Conservation (phyloP, 2,329 filamentous ascomycete genomes). For the Lachnellula occidentalis region DNA sequence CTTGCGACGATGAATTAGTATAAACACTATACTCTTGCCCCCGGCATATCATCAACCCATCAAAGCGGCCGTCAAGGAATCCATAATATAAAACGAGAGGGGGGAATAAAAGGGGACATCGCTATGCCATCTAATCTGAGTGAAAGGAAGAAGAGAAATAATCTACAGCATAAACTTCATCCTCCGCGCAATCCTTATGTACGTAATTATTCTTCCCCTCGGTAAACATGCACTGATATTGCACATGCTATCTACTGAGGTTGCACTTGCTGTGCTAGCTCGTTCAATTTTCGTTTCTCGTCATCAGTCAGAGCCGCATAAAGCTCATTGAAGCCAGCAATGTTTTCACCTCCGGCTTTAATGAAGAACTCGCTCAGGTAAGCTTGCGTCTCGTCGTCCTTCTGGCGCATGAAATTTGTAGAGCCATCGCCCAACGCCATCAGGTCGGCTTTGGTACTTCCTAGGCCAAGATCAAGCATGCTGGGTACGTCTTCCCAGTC, state of each 20-base stretch:
- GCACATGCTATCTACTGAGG: neutral
- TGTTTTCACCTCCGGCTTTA: slow-evolving; percentile 29
- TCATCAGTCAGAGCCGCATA: slow-evolving; percentile 33
- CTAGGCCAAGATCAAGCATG: slow-evolving; percentile 69
- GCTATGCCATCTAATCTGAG: neutral
- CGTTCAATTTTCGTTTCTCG: slow-evolving; percentile 43
- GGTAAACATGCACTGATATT: neutral
- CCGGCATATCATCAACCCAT: neutral
- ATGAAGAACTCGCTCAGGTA: slow-evolving; percentile 82
- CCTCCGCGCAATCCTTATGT: neutral
- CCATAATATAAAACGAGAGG: neutral
- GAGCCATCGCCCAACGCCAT: slow-evolving; percentile 68
- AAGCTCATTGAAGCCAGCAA: slow-evolving; percentile 34
- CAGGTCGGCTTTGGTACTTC: slow-evolving; percentile 64
- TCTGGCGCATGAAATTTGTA: slow-evolving; percentile 52
- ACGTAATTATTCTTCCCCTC: neutral
- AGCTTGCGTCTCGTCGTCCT: slow-evolving; percentile 85
- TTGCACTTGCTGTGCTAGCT: slow-evolving; percentile 23
- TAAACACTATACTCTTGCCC: neutral
- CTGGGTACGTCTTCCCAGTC: slow-evolving; percentile 86
- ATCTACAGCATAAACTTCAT: neutral
- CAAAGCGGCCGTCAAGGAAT: neutral
- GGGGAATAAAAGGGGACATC: neutral
- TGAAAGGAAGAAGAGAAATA: neutral
- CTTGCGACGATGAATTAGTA: slow-evolving; percentile 4